Conservation (phyloP, 2,329 filamentous ascomycete species). For the Grosmannia penicillata region DNA sequence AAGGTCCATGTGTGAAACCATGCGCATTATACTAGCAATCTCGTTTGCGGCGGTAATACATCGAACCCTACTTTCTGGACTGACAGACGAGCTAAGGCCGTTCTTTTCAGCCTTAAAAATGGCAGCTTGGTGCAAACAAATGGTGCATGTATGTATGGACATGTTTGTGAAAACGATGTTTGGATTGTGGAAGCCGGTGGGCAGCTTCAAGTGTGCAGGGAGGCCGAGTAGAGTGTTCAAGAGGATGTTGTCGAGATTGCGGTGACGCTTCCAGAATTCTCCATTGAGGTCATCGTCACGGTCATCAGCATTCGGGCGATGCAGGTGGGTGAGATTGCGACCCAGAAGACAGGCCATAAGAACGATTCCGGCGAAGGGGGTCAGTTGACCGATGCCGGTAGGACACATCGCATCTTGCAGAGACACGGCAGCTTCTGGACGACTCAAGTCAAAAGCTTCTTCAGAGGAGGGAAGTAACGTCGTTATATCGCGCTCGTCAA, state of each 20-base stretch:
- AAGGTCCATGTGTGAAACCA: conserved; percentile 82
- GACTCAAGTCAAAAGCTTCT: conserved; percentile 70
- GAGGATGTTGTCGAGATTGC: conserved; percentile 76
- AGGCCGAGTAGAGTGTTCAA: conserved; percentile 74
- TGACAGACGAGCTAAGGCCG: conserved; percentile 58
- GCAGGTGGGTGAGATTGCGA: conserved; percentile 78
- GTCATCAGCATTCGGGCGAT: conserved; percentile 70
- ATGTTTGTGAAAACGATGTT: conserved; percentile 93
- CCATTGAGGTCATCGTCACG: conserved; percentile 79
- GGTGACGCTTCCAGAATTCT: conserved; percentile 89
- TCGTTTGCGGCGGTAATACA: conserved; percentile 90
- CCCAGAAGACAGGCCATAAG: conserved; percentile 85
- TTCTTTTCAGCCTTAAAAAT: conserved; percentile 96
- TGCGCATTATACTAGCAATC: conserved; percentile 88
- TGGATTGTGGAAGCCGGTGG: conserved; percentile 56
- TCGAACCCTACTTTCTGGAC: conserved; percentile 79
- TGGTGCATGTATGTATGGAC: conserved; percentile 91
- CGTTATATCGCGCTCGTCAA: conserved; percentile 83
- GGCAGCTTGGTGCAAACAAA: conserved; percentile 94
- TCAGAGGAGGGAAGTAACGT: conserved; percentile 76
- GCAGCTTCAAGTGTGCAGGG: conserved; percentile 68
- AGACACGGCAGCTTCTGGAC: conserved; percentile 54
- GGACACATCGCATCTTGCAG: conserved; percentile 57
- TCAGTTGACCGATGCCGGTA: conserved; percentile 57
- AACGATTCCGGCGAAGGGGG: conserved; percentile 65